Evolutionary conservation across 2,329 filamentous ascomycete species (phyloP).

Genomic region (Aspergillus novoparasiticus): DNA sequence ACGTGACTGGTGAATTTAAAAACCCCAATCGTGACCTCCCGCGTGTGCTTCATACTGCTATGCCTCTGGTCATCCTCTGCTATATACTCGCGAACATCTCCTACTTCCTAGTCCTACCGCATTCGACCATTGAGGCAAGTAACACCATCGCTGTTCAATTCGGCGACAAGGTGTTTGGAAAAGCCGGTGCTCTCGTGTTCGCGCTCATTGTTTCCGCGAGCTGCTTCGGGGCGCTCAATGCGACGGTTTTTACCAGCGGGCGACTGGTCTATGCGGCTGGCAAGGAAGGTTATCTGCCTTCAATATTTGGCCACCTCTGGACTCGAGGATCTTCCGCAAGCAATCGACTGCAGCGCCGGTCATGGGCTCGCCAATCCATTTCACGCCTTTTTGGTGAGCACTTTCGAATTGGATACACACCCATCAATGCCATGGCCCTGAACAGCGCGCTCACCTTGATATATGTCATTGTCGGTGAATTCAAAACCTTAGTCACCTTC

Average conservation of each 20-base stretch:
- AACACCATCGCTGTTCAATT: constrained; percentile 98
- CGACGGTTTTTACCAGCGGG: constrained; percentile 88
- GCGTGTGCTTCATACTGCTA: constrained; percentile 91
- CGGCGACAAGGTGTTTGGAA: constrained; percentile 84
- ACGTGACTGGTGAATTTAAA: constrained; percentile 95
- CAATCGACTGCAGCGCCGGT: constrained; percentile 46
- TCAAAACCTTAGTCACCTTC: constrained; percentile 89
- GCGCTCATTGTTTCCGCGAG: constrained; percentile 87
- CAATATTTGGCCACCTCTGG: constrained; percentile 80
- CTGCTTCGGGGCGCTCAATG: constrained; percentile 93
- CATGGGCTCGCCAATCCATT: constrained; percentile 62
- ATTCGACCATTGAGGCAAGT: constrained; percentile 75
- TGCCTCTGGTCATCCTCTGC: constrained; percentile 87
- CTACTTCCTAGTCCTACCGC: constrained; percentile 91
- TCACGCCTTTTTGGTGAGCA: constrained; percentile 72
- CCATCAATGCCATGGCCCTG: constrained; percentile 85
- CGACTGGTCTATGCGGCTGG: constrained; percentile 91
- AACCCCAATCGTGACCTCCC: constrained; percentile 88
- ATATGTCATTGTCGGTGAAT: constrained; percentile 87
- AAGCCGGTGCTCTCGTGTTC: constrained; percentile 77
- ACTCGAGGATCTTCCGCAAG: constrained; percentile 50
- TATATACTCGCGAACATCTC: constrained; percentile 90
- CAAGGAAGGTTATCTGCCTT: constrained; percentile 90
- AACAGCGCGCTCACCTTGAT: constrained; percentile 72
- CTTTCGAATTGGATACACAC: constrained; percentile 84